Base-by-base conservation (phyloP, 73 alveolate genomes). In the Uronychia setigera region DNA sequence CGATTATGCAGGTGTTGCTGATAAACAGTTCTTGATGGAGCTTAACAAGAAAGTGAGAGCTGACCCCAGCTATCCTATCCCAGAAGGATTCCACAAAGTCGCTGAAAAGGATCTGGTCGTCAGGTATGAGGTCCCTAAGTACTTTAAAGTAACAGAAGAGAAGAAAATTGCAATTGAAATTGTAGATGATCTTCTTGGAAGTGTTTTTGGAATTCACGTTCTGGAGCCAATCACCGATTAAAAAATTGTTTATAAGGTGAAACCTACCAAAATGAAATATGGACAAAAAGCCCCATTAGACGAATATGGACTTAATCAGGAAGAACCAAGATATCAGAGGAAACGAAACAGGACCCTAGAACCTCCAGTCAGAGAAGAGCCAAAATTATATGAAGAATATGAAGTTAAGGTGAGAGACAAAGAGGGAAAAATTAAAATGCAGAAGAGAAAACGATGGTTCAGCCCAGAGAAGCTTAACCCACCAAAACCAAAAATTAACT, bases 81-180 rank as follows among this genome's bases (percentile, higher is more conserved):
- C 99, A 28, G 96, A 93, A 60, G 99, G 98, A 11, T 94, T 82
- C 76, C 60, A 80, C 29, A 90, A 88, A 33, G 92, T 87, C 0
- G 77, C 59, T 26, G 97, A 89, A 14, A 90, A 86, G 33, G 94
- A 92, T 35, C 82, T 92, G 9, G 90, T 60, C 35, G 76, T 84
- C 74, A 67, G 35, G 19, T 93, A 83, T 78, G 11, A 59, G 31
- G 26, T 85, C 1, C 90, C 91, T 46, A 77, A 29, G 30, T 60
- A 59, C 35, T 82, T 88, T 58, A 57, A 27, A 13, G 25, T 81
- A 0, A 59, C 67, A 30, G 89, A 82, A 33, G 1, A 30, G 1
- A 58, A 81, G 26, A 81, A 81, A 32, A 81, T 81, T 14, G 46
- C 59, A 35, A 5, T 81, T 0, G 88, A 81, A 81, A 81, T 81